phyloP scores from a whole-genome alignment of 73 alveolate genomes.

The Paramecium caudatum region DNA sequence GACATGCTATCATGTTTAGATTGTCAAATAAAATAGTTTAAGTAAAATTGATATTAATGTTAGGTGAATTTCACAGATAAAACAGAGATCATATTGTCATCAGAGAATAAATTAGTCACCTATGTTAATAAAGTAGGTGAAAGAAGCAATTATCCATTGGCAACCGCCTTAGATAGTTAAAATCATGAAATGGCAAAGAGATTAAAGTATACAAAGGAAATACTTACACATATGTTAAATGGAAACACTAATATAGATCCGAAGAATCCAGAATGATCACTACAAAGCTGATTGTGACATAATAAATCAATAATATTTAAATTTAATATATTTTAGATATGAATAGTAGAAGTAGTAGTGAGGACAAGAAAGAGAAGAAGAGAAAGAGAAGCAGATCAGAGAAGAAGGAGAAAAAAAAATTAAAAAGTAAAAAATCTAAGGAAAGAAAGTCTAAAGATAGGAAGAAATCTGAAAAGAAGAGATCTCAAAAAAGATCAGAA shows the following conservation, averaged over 20 bases:
- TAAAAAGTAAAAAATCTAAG: slow-evolving; percentile 43
- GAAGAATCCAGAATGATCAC: slow-evolving; percentile 59
- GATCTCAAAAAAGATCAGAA: slow-evolving; percentile 23
- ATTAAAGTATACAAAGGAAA: slow-evolving; percentile 91
- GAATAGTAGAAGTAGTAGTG: slow-evolving; percentile 4
- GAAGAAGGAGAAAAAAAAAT: slow-evolving; percentile 28
- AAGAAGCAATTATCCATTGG: slow-evolving; percentile 90
- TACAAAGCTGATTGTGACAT: slow-evolving; percentile 22
- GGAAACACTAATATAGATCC: slow-evolving; percentile 37
- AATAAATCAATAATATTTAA: slow-evolving; percentile 41
- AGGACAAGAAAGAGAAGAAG: slow-evolving; percentile 27
- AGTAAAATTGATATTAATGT: not conserved
- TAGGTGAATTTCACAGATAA: slow-evolving; percentile 97
- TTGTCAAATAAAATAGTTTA: slow-evolving; percentile 94
- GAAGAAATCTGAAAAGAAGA: slow-evolving; percentile 4
- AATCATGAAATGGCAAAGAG: slow-evolving; percentile 94
- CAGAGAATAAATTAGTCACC: slow-evolving; percentile 95
- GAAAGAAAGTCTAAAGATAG: slow-evolving; percentile 34
- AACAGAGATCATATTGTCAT: slow-evolving; percentile 93
- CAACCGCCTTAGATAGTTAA: slow-evolving; percentile 93
- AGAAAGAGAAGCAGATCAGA: not conserved
- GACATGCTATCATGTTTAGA: slow-evolving; percentile 98
- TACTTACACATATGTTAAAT: slow-evolving; percentile 91
- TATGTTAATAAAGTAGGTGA: slow-evolving; percentile 97
- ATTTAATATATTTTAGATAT: slow-evolving; percentile 32